Base-by-base conservation (phyloP, 2,329 filamentous ascomycete species). In the Pseudocercospora crystallina region DNA sequence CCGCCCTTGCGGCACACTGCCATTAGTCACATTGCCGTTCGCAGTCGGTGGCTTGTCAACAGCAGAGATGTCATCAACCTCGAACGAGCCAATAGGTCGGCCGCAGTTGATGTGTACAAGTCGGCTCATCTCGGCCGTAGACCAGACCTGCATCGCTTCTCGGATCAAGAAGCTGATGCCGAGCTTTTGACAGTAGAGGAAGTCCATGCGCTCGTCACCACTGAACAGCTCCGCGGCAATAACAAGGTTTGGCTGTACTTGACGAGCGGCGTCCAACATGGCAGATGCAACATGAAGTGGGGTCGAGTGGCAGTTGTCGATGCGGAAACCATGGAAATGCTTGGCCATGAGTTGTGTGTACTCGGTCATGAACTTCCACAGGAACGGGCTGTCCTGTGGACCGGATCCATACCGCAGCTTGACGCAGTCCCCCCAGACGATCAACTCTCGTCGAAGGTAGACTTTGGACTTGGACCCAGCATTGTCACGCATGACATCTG, bases 101-200 rank as follows among this genome's bases (percentile, higher is more conserved):
- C 94, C 94, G 30, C 90, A 92, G 69, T 99, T 91, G 57, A 86
- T 86, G 72, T 99, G 95, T 9, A 99, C 91, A 31, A 99, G 79
- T 39, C 91, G 81, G 71, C 91, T 96, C 57, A 99, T 78, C 70
- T 99, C 95, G 9, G 83, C 89, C 1, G 94, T 96, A 66, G 87
- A 92, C 92, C 92, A 97, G 30, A 91, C 89, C 69, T 99, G 94
- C 95, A 99, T 99, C 9, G 92, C 92, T 72, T 99, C 94, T 52
- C 94, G 85, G 60, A 99, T 96, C 43, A 99, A 80, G 5, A 90
- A 89, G 69, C 89, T 95, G 49, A 99, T 80, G 5, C 94, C 94
- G 2, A 99, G 82, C 17, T 90, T 83, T 73, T 95, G 95, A 59
- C 96, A 91, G 67, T 97, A 99, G 47, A 95, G 80, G 66, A 95